Base-by-base conservation (phyloP, 1,139 yeast species). In the Meyerozyma guilliermondii region DNA sequence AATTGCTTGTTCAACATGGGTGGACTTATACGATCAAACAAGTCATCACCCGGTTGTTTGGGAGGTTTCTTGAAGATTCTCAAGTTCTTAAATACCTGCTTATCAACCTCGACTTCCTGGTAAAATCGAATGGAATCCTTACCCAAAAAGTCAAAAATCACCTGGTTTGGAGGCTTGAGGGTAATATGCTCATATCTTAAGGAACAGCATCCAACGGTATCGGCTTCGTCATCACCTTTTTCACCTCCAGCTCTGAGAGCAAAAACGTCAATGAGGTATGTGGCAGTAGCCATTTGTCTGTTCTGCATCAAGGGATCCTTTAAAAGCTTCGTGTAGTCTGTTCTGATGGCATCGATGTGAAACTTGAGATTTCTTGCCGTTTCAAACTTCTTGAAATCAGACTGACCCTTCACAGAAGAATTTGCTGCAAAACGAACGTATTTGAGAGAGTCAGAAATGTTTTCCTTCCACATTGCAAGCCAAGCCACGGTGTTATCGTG, bases 231-330 rank as follows among this genome's bases (percentile, higher is more conserved):
- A 8, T 91, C 98, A 14, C 94, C 87, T 62, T 91, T 91, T 65
- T 92, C 98, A 54, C 97, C 97, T 60, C 98, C 98, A 0, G 98
- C 98, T 84, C 98, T 87, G 49, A 92, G 75, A 0, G 98, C 98
- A 59, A 89, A 83, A n/a, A 83, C 80, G 68, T 92, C 98, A 58
- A 92, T 91, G 41, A 92, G 74, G 61, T 91, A 92, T 41, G 92
- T 87, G 2, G 97, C 97, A 2, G 95, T 87, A 4, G 98, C 97
- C 60, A 91, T 80, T 66, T 92, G 98, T 48, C 98, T 76, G 44
- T 86, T 87, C 45, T 81, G 78, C 95, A 87, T 91, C 41, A 85
- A 63, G 48, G 79, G 80, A 51, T 87, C 84, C 56, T 83, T 86
- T 48, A 92, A 68, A 60, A 83, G 78, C 45, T 70, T 69, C 42